phyloP scores from a whole-genome alignment of 257 asterid species.

The Solanum gandarillasii region DNA sequence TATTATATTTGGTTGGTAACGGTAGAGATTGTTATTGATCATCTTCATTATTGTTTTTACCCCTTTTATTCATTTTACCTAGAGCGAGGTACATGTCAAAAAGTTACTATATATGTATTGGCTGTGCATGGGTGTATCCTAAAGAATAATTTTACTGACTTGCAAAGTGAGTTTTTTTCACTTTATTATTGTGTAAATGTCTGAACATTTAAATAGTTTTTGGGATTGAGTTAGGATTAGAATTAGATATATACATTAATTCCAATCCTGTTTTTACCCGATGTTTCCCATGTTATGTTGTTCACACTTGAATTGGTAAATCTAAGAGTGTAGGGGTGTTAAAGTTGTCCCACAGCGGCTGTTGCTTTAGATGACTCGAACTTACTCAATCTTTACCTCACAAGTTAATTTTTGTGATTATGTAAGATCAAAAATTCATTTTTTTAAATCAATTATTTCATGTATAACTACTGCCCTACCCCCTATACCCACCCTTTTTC shows the following conservation, averaged over 20 bases:
- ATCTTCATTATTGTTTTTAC: background rate
- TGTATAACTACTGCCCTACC: background rate
- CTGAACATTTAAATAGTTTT: background rate
- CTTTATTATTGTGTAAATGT: background rate
- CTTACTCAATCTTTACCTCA: background rate
- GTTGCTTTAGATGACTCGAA: background rate
- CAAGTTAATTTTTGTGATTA: background rate
- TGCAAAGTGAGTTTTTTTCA: background rate
- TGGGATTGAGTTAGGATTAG: background rate
- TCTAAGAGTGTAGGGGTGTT: background rate
- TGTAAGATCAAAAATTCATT: background rate
- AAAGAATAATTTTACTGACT: background rate
- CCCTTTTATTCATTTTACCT: background rate
- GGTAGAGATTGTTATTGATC: background rate
- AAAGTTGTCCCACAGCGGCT: background rate
- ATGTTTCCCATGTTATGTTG: background rate
- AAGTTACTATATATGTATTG: background rate
- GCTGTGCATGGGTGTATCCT: background rate
- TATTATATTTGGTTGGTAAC: background rate
- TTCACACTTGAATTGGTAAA: background rate
- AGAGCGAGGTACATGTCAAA: background rate
- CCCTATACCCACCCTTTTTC: background rate
- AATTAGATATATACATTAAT: background rate
- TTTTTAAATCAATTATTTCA: background rate
- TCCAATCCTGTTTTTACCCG: background rate